Conservation (phyloP, 768 basidiomycete species). For the Lepiota brunneoincarnata region DNA sequence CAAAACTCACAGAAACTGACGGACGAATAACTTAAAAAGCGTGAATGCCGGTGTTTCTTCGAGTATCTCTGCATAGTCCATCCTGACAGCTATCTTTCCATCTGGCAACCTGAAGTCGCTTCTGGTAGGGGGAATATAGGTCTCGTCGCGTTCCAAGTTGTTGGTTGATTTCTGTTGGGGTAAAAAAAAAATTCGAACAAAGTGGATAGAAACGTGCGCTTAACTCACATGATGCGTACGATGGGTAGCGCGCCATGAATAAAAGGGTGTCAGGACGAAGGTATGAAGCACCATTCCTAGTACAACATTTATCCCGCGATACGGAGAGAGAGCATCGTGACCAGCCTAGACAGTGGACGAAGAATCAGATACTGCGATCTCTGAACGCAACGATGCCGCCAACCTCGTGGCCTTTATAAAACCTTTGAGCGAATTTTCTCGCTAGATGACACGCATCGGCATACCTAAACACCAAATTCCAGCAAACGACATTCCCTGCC, state of each 20-base stretch:
- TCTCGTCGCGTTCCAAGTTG: conserved; percentile 70
- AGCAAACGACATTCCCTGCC: conserved; percentile 45
- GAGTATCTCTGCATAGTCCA: conserved; percentile 44
- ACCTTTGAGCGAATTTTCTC: neutral
- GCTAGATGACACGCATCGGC: conserved; percentile 11
- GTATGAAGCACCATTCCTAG: conserved; percentile 42
- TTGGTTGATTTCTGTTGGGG: conserved; percentile 39
- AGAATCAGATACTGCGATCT: neutral
- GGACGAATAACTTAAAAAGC: conserved; percentile 43
- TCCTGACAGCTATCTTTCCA: conserved; percentile 33
- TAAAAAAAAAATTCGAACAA: neutral
- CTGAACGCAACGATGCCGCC: neutral
- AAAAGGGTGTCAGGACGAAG: conserved; percentile 52
- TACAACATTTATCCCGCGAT: conserved; percentile 31
- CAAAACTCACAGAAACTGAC: conserved; percentile 44
- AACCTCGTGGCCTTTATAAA: conserved; percentile 42
- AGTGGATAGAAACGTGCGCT: neutral
- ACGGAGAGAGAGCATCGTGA: conserved; percentile 45
- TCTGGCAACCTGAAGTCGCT: conserved; percentile 43
- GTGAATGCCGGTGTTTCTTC: conserved; percentile 52
- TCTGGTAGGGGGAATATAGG: conserved; percentile 53
- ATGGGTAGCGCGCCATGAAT: conserved; percentile 69
- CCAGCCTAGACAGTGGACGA: conserved; percentile 34
- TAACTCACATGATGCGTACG: conserved; percentile 57
- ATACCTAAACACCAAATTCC: conserved; percentile 43